Percentiles rank a stretch among this genome's conserved stretches.
phyloP scores from a whole-genome alignment of 2,329 filamentous ascomycete species.

The Dothistroma septosporum region DNA sequence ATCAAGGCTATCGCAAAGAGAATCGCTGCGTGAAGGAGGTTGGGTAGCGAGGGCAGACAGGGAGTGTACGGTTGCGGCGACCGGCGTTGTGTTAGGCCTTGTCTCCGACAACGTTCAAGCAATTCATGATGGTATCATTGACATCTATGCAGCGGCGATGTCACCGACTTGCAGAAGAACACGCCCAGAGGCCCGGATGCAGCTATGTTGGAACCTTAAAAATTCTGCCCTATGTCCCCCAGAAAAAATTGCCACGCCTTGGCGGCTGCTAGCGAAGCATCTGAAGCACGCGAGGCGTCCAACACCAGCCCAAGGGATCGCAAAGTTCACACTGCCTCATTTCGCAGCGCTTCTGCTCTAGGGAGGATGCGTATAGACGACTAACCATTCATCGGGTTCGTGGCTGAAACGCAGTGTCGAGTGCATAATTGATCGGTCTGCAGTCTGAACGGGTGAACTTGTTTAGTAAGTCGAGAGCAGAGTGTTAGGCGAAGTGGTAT shows the following conservation, averaged over 20 bases:
- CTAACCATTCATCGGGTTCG: background rate
- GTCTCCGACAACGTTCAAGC: no score
- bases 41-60: no score
- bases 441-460: background rate
- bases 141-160: no score
- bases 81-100: no score
- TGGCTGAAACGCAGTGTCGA: background rate
- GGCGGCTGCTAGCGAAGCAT: background rate
- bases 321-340: background rate
- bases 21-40: constrained; percentile 2
- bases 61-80: no score
- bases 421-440: background rate
- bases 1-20: constrained; percentile 27
- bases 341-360: background rate
- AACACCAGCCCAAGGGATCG: background rate
- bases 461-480: background rate
- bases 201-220: background rate
- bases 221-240: background rate
- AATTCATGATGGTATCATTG: no score
- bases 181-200: no score
- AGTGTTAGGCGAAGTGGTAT: background rate
- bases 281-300: background rate
- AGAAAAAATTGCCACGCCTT: background rate
- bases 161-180: no score
- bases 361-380: background rate